phyloP scores from a whole-genome alignment of 2,329 filamentous ascomycete genomes.

The Drechslerella dactyloides region DNA sequence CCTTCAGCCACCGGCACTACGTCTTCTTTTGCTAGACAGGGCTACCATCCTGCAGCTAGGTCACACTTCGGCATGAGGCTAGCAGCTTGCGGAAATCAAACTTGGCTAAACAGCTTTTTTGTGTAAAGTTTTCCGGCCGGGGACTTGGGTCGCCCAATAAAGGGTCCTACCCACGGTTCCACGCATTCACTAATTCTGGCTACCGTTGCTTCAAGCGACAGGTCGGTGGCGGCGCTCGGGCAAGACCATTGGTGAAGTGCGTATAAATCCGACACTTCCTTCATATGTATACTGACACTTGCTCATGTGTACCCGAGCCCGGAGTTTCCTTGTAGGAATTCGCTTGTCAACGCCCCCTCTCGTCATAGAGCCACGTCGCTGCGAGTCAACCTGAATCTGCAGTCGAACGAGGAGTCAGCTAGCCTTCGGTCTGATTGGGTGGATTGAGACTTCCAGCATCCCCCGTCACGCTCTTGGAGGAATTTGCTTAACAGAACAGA shows the following conservation, averaged over 20 bases:
- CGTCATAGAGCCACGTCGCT: slow-evolving; percentile 50
- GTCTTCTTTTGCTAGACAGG: slow-evolving; percentile 26
- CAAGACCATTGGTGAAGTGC: background rate
- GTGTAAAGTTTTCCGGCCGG: slow-evolving; percentile 26
- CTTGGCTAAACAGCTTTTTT: slow-evolving; percentile 26
- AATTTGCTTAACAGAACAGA: slow-evolving; percentile 12
- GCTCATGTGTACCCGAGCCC: background rate
- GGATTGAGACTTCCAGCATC: slow-evolving; percentile 14
- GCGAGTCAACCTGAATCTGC: slow-evolving; percentile 29
- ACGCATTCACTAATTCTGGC: slow-evolving; percentile 17
- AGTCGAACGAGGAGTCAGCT: slow-evolving; percentile 22
- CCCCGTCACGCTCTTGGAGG: background rate
- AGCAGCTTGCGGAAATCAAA: slow-evolving; percentile 21
- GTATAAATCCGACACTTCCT: slow-evolving; percentile 29
- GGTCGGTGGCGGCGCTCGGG: slow-evolving; percentile 21
- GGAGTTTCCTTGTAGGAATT: slow-evolving; percentile 8
- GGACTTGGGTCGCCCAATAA: slow-evolving; percentile 18
- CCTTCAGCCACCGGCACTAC: slow-evolving; percentile 44
- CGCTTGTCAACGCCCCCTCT: slow-evolving; percentile 29
- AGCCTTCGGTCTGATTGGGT: slow-evolving; percentile 31
- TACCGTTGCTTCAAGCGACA: slow-evolving; percentile 9
- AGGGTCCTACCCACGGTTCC: slow-evolving; percentile 21
- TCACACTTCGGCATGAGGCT: slow-evolving; percentile 36
- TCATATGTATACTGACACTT: slow-evolving; percentile 13
- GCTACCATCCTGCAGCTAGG: slow-evolving; percentile 24